These are phyloP conservation scores for Vigna mungo DNA, from an alignment of 306 rosid genomes.

Conservation along the genomic window DNA sequence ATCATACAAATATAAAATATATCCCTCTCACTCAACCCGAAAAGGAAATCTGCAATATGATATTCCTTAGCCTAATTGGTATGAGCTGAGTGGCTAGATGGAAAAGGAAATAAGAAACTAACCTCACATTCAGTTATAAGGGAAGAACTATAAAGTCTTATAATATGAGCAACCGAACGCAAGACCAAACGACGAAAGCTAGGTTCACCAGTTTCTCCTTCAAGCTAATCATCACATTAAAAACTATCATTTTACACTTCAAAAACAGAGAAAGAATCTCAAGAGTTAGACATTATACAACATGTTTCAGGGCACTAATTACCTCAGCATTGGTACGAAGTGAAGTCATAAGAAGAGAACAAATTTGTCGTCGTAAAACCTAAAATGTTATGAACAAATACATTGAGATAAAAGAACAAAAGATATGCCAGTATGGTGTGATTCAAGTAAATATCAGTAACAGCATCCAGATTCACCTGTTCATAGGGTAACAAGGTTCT, in stretches of 20 bases:
- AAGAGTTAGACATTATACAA: conserved; percentile 16
- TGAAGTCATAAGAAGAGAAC: conserved; percentile 94
- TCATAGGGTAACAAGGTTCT: conserved; percentile 81
- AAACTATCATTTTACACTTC: conserved; percentile 34
- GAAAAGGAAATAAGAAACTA: conserved; percentile 51
- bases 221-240: conserved; percentile 65
- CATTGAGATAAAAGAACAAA: conserved; percentile 38
- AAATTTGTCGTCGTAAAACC: conserved; percentile 84
- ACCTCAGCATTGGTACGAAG: conserved; percentile 95
- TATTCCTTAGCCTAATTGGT: conserved; percentile 30
- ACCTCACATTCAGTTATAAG: conserved; percentile 96
- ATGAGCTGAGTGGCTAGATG: conserved; percentile 27
- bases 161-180: conserved; percentile 98
- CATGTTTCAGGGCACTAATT: conserved; percentile 48
- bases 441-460: conserved; percentile 35
- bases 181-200: conserved; percentile 89
- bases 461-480: conserved; percentile 63
- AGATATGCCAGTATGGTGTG: conserved; percentile 27
- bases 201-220: conserved; percentile 98
- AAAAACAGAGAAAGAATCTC: conserved; percentile 35
- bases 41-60: conserved; percentile 22
- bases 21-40: conserved; percentile 1
- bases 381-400: conserved; percentile 50
- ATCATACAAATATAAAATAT: conserved; percentile 26
- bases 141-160: conserved; percentile 95